Evolutionary conservation across 306 rosid species (phyloP).

Genomic region (Dryas drummondii): DNA sequence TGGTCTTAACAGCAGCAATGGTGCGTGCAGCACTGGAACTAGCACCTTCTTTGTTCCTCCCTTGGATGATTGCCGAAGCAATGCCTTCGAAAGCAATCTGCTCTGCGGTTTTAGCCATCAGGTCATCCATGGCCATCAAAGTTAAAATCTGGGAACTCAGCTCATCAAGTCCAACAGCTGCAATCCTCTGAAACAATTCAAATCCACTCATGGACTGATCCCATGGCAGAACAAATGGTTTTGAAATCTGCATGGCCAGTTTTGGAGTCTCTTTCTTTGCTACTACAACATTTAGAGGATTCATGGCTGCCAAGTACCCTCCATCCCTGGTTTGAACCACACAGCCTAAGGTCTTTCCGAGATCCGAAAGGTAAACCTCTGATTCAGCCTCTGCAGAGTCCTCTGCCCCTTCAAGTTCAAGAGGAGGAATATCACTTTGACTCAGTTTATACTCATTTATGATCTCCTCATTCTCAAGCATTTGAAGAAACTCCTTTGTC

Average conservation of each 20-base stretch:
- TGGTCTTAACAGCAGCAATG: constrained; percentile 58
- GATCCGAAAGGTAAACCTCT: constrained; percentile 74
- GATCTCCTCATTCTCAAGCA: constrained; percentile 80
- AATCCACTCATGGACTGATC: constrained; percentile 57
- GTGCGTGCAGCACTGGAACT: constrained; percentile 83
- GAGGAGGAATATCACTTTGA: constrained; percentile 46
- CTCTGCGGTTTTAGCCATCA: constrained; percentile 88
- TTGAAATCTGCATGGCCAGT: constrained; percentile 90
- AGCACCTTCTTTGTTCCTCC: constrained; percentile 89
- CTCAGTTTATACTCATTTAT: constrained; percentile 31
- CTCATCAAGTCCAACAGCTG: constrained; percentile 61
- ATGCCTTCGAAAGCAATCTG: constrained; percentile 96
- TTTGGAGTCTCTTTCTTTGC: constrained; percentile 63
- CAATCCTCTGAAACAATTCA: constrained; percentile 79
- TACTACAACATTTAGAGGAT: constrained; percentile 57
- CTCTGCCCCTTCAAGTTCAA: constrained; percentile 45
- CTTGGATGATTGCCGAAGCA: constrained; percentile 82
- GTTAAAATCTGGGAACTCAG: constrained; percentile 52
- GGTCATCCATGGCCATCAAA: constrained; percentile 75
- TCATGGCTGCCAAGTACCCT: constrained; percentile 81
- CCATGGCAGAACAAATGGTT: constrained; percentile 54
- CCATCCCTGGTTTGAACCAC: constrained; percentile 85
- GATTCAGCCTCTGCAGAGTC: constrained; percentile 45
- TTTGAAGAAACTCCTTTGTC: constrained; percentile 80
- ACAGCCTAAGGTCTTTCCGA: constrained; percentile 84